phyloP scores from a whole-genome alignment of 129 eudicot genomes.

The Cynara cardunculus region DNA sequence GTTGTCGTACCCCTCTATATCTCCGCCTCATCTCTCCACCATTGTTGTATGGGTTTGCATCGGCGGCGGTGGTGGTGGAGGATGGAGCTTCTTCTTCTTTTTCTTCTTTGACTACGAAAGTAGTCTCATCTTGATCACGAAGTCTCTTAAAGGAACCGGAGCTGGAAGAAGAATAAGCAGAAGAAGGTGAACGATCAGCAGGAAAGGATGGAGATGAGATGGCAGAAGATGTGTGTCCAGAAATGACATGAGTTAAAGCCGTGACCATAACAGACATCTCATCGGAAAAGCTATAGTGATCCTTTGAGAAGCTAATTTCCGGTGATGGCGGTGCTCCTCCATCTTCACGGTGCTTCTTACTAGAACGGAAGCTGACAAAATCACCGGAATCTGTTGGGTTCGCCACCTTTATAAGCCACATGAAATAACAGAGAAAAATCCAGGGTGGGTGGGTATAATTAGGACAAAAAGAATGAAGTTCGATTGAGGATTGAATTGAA shows the following conservation, averaged over 20 bases:
- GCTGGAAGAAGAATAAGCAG: constrained; percentile 47
- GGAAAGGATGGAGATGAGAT: not conserved
- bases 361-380: constrained; percentile 12
- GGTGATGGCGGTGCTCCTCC: constrained; percentile 4
- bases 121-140: constrained; percentile 33
- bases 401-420: constrained; percentile 66
- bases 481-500: not conserved
- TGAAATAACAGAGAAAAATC: constrained; percentile 2
- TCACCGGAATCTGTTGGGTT: constrained; percentile 36
- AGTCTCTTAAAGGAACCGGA: constrained; percentile 50
- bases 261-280: constrained; percentile 76
- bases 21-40: constrained; percentile 41
- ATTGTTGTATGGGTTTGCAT: constrained; percentile 14
- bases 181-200: constrained; percentile 28
- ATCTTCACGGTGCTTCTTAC: constrained; percentile 12
- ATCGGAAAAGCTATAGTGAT: constrained; percentile 12
- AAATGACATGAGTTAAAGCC: constrained; percentile 59
- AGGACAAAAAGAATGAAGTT: not conserved
- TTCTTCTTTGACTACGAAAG: constrained; percentile 1
- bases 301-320: constrained; percentile 9
- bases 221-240: constrained; percentile 17
- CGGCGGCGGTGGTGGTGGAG: not conserved
- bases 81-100: constrained; percentile 17
- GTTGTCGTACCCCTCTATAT: constrained; percentile 83
- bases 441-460: not conserved